phyloP scores from a whole-genome alignment of 139 green algal genomes.

The Chlamydomonas sphaeroides region DNA sequence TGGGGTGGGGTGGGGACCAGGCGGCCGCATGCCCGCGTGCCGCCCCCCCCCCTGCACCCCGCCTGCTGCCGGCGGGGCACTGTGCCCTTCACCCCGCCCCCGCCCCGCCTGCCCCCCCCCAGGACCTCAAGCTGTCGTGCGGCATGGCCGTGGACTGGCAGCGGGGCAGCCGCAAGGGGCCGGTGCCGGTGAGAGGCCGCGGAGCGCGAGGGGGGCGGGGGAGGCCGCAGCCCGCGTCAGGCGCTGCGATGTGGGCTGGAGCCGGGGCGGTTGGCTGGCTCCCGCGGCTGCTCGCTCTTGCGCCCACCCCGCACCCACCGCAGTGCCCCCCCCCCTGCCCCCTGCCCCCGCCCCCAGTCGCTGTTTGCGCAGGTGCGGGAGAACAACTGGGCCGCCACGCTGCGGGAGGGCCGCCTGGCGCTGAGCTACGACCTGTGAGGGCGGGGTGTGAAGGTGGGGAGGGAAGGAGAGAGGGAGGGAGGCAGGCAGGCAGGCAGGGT shows the following conservation, averaged over 20 bases:
- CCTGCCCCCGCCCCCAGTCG: background rate
- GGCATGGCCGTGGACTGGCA: conserved; percentile 51
- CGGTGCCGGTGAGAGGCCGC: background rate
- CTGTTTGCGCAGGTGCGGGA: conserved; percentile 32
- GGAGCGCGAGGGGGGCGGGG: background rate
- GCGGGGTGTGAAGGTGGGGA: background rate
- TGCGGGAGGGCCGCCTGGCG: background rate
- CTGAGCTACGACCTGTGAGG: conserved; percentile 38
- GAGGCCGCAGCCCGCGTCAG: no score
- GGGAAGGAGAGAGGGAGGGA: background rate
- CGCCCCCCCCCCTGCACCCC: no score
- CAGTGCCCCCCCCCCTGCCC: background rate
- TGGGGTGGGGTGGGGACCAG: no score
- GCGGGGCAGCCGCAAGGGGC: background rate
- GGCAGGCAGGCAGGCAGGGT: no score
- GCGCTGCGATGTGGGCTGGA: no score
- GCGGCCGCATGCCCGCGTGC: no score
- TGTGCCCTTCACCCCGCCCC: no score
- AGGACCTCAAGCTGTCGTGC: conserved; percentile 49
- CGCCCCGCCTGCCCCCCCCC: background rate
- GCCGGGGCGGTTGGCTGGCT: background rate
- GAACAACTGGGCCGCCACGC: conserved; percentile 41
- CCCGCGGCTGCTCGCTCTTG: background rate
- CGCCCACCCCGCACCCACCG: background rate
- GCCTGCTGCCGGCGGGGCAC: no score